Percentiles rank a stretch among this genome's conserved stretches.
These are phyloP conservation scores for Neofusicoccum kwambonambiense DNA, from an alignment of 2,329 filamentous ascomycete genomes.

Conservation along the genomic window DNA sequence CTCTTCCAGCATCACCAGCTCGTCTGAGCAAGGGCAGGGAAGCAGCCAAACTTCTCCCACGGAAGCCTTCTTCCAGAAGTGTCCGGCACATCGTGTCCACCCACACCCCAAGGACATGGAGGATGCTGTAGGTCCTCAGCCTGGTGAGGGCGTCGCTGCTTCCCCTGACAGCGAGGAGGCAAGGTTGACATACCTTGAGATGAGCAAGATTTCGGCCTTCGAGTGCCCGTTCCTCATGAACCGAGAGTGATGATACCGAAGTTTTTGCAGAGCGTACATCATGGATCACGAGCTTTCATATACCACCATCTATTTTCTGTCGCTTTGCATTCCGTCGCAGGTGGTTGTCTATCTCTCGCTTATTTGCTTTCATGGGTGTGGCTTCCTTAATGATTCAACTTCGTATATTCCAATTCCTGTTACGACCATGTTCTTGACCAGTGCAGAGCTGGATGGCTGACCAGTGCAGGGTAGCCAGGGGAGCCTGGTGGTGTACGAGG, in stretches of 20 bases:
- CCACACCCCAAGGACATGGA: constrained; percentile 36
- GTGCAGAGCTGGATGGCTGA: neutral
- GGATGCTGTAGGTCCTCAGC: constrained; percentile 28
- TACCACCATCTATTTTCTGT: neutral
- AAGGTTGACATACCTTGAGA: constrained; percentile 37
- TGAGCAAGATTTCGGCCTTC: constrained; percentile 28
- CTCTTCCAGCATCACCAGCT: constrained; percentile 7
- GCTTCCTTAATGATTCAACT: neutral
- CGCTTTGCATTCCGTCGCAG: neutral
- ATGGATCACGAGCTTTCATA: neutral
- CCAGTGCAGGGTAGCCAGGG: neutral
- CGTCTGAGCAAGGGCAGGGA: constrained; percentile 19
- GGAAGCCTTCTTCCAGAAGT: neutral
- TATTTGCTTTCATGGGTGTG: neutral
- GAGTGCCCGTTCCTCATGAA: constrained; percentile 42
- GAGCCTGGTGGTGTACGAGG: constrained; percentile 6
- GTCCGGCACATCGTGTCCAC: constrained; percentile 26
- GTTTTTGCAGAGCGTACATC: neutral
- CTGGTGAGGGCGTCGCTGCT: constrained; percentile 39
- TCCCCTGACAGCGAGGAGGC: constrained; percentile 32
- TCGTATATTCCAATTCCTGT: neutral
- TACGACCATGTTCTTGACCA: neutral
- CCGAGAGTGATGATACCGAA: constrained; percentile 27
- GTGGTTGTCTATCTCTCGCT: neutral
- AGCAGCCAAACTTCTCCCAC: constrained; percentile 2